Evolutionary conservation across 106 monocot species (phyloP), one percentile per base, ranked within the genome.

Genomic region (Hemerocallis citrina): DNA sequence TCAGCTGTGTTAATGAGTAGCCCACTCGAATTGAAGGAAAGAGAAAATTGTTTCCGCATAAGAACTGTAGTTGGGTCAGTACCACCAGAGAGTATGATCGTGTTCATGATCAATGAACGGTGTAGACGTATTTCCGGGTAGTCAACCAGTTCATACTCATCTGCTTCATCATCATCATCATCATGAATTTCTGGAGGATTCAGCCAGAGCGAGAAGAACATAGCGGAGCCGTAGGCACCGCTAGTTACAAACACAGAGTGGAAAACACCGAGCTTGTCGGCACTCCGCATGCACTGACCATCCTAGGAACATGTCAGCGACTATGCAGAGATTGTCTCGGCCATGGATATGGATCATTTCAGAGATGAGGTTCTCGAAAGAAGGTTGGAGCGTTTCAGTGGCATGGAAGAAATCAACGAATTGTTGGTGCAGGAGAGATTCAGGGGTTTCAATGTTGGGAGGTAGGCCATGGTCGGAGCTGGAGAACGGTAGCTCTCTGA

Each of bases 211-310:
- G 37, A 61, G 9, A 74, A 33, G 3, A 74, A 67, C 16, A 39
- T 9, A 47, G 79, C 71, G 5, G 42, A 34, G n/a, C 72, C 75
- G 35, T 69, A 68, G 5, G 46, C 77, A 12, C 81, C 68, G 54
- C 52, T 61, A 2, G 77, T 72, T n/a, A 35, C 32, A 52, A 78
- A 78, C 21, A 54, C 47, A 38, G 77, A 73, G 32, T 84, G 81
- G 38, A 56, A 58, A 1, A 66, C 49, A 15, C 43, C 31, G 57
- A 57, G 65, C 52, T 68, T 30, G 13, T 31, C 16, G 0, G 81
- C 80, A 10, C 81, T 32, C 23, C 48, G 54, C 2, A n/a, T n/a
- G n/a, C n/a, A 34, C 49, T 1, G 77, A 65, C 86, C 86, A 81
- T 6, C 55, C 29, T 22, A 68, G 44, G 48, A 78, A 75, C 16